Evolutionary conservation across 257 asterid genomes (phyloP).

Genomic region (Solanum habrochaites): DNA sequence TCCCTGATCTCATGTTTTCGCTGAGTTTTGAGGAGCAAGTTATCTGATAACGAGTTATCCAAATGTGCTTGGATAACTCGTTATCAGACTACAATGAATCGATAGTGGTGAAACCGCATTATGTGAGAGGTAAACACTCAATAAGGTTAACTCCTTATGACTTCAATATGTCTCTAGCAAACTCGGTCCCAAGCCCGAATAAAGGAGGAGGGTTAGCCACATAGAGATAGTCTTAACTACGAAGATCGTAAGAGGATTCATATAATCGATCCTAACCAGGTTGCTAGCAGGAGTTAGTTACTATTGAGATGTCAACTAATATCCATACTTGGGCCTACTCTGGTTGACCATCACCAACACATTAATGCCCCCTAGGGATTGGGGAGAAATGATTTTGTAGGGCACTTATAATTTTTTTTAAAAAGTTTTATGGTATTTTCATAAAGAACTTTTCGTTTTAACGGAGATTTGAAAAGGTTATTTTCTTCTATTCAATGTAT

Average conservation of each 20-base stretch:
- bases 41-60: not conserved
- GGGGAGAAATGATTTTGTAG: not conserved
- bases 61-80: not conserved
- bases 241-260: not conserved
- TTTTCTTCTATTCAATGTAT: not conserved
- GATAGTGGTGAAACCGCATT: not conserved
- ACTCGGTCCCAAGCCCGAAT: not conserved
- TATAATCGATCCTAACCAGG: not conserved
- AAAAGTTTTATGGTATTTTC: not conserved
- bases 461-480: fast-evolving
- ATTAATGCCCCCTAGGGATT: not conserved
- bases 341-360: slow-evolving; percentile 6
- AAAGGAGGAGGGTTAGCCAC: not conserved
- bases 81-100: not conserved
- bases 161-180: not conserved
- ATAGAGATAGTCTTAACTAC: not conserved
- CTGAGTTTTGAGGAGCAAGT: not conserved
- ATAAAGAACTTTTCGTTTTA: not conserved
- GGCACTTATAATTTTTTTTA: not conserved
- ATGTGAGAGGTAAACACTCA: not conserved
- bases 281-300: not conserved
- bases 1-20: slow-evolving; percentile 13
- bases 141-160: not conserved
- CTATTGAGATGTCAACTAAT: not conserved
- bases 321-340: slow-evolving; percentile 30